A percentile compares a stretch with the other conserved stretches of the same genome.
Conservation (phyloP, 2,329 filamentous ascomycete genomes). For the Diaporthe citri region DNA sequence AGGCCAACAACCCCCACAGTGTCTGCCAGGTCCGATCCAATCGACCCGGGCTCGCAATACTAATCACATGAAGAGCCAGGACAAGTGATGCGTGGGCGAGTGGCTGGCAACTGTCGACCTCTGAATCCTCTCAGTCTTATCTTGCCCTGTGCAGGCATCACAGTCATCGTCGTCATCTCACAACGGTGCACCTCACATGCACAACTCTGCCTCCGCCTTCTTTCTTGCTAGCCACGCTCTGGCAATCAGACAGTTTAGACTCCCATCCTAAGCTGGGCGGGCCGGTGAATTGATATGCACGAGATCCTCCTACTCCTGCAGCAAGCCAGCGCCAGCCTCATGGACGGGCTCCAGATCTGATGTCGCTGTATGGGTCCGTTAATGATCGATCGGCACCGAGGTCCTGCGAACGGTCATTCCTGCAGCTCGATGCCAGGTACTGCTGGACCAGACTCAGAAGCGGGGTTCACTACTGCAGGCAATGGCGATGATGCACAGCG, state of each 20-base stretch:
- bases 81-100: slow-evolving; percentile 6
- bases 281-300: neutral
- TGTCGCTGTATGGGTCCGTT: neutral
- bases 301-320: neutral
- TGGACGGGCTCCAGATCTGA: neutral
- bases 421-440: slow-evolving; percentile 6
- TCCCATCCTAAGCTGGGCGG: neutral
- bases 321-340: neutral
- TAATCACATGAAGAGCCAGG: slow-evolving; percentile 10
- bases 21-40: slow-evolving; percentile 24
- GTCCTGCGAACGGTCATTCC: neutral
- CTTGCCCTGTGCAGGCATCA: neutral
- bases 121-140: neutral
- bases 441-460: slow-evolving; percentile 3
- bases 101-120: neutral
- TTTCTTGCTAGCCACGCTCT: neutral
- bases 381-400: slow-evolving; percentile 5
- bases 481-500: slow-evolving; percentile 20
- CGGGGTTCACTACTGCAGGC: slow-evolving; percentile 27
- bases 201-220: neutral
- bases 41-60: slow-evolving; percentile 1
- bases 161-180: neutral
- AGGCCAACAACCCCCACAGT: neutral
- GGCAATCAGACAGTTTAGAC: neutral
- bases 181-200: neutral